These are phyloP conservation scores for Scheffersomyces spartinae DNA, from an alignment of 805 yeast species.

Conservation along the genomic window DNA sequence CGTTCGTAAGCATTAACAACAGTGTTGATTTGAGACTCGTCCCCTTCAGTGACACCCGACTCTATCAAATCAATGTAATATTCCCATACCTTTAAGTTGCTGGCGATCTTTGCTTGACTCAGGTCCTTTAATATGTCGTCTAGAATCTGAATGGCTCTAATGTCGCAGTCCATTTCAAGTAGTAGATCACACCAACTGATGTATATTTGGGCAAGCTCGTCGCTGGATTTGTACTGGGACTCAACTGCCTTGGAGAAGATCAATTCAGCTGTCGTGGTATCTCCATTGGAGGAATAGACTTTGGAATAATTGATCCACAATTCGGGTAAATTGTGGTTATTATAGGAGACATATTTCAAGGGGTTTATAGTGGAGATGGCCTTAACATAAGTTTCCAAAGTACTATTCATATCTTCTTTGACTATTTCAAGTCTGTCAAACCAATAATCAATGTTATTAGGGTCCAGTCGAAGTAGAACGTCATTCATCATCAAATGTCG, in stretches of 20 bases:
- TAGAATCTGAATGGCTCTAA: slow-evolving; percentile 23
- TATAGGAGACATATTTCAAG: slow-evolving; percentile 20
- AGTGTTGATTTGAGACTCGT: slow-evolving; percentile 7
- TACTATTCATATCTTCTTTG: slow-evolving; percentile 26
- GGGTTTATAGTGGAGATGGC: slow-evolving; percentile 66
- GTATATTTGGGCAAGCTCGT: slow-evolving; percentile 62
- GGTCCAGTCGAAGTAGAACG: slow-evolving; percentile 49
- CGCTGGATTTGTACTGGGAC: slow-evolving; percentile 52
- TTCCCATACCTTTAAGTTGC: too few species aligned
- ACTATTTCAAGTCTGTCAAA: slow-evolving; percentile 42
- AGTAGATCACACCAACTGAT: slow-evolving; percentile 68
- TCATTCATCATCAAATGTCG: slow-evolving; percentile 56
- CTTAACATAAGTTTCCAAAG: slow-evolving; percentile 44
- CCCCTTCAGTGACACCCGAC: slow-evolving; percentile 5
- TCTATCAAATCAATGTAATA: slow-evolving; percentile 63
- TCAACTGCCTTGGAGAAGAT: slow-evolving; percentile 54
- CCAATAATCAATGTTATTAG: slow-evolving; percentile 61
- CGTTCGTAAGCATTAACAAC: slow-evolving; percentile 15
- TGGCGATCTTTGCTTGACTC: too few species aligned
- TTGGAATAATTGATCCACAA: slow-evolving; percentile 66
- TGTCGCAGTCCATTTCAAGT: slow-evolving; percentile 36
- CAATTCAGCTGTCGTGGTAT: slow-evolving; percentile 46
- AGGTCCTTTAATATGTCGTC: slow-evolving; percentile 21
- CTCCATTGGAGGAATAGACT: slow-evolving; percentile 45
- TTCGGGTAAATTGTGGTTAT: slow-evolving; percentile 38